phyloP scores from a whole-genome alignment of 2,329 filamentous ascomycete species.

The Colletotrichum destructivum region DNA sequence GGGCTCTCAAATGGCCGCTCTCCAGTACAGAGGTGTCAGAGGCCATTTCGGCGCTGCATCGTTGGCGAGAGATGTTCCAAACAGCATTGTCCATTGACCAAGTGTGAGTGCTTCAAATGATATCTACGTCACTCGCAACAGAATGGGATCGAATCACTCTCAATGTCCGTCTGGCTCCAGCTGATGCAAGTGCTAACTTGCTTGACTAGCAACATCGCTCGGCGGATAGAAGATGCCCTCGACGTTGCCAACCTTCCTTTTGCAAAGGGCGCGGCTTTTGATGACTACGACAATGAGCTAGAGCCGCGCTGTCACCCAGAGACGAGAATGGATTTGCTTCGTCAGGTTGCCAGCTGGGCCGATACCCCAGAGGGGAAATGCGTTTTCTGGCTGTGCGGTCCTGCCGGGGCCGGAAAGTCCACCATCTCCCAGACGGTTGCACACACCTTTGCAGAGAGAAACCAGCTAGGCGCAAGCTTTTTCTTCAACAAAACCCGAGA shows the following conservation, averaged over 20 bases:
- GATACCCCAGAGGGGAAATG: no score
- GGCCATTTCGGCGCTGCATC: no score
- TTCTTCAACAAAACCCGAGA: conserved; percentile 59
- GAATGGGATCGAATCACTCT: no score
- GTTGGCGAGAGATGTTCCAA: neutral
- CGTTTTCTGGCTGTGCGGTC: conserved; percentile 57
- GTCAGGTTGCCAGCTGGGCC: no score
- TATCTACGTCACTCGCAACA: no score
- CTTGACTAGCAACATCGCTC: neutral
- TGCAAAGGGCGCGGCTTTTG: neutral
- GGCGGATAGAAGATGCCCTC: neutral
- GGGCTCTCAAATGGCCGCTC: no score
- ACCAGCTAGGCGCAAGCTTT: conserved; percentile 53
- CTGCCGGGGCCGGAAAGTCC: conserved; percentile 58
- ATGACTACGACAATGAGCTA: neutral
- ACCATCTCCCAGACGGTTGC: conserved; percentile 50
- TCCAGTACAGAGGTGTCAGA: no score
- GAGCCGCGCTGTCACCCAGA: neutral
- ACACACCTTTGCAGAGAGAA: neutral
- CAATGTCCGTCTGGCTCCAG: no score
- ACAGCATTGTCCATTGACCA: neutral
- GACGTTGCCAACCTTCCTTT: neutral
- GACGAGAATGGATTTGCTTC: no score
- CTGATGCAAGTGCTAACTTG: neutral
- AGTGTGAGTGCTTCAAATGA: no score